Base-by-base conservation (phyloP, 139 green algal genomes). In the Bryopsis sp. region DNA sequence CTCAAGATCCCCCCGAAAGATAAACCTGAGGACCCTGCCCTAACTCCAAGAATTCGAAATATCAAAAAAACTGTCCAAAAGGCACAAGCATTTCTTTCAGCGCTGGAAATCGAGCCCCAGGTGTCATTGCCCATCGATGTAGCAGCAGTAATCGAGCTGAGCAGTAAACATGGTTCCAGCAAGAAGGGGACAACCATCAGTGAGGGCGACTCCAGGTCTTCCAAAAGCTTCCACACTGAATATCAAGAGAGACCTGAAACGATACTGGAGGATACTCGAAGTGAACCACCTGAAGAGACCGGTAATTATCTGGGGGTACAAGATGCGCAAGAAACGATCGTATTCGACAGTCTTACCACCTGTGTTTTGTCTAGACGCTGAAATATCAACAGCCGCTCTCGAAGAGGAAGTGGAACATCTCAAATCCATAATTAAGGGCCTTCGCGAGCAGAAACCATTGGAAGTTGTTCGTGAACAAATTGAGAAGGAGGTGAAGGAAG, bases 401-500 rank as follows among this genome's bases (percentile, higher is more conserved):
- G n/a, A n/a, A n/a, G n/a, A n/a, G n/a, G n/a, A n/a, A n/a, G n/a
- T n/a, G n/a, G n/a, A n/a, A n/a, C n/a, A n/a, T n/a, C n/a, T n/a
- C n/a, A n/a, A n/a, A n/a, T n/a, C n/a, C 11, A 54, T 26, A 19
- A 54, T 54, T 26, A 11, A 54, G 43, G 43, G 19, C 15, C 43
- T 54, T 11, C 15, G 19, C 15, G 15, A 54, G 43, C 11, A 19
- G 43, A 19, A 19, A 54, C 43, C 43, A 11, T 26, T 19, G 43
- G 43, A 46, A 24, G 35, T 37, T 26, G 48, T 74, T 22, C 65
- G 65, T 4, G 19, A 38, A 68, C 60, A 78, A 64, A 67, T 70
- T 33, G 76, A 77, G 72, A 64, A 72, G 5, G 68, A 70, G 62
- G 60, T 74, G 3, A 64, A 48, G 60, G 72, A 61, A 8, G 28